phyloP scores from a whole-genome alignment of 805 yeast genomes.

The Kodamaea neixiangensis region DNA sequence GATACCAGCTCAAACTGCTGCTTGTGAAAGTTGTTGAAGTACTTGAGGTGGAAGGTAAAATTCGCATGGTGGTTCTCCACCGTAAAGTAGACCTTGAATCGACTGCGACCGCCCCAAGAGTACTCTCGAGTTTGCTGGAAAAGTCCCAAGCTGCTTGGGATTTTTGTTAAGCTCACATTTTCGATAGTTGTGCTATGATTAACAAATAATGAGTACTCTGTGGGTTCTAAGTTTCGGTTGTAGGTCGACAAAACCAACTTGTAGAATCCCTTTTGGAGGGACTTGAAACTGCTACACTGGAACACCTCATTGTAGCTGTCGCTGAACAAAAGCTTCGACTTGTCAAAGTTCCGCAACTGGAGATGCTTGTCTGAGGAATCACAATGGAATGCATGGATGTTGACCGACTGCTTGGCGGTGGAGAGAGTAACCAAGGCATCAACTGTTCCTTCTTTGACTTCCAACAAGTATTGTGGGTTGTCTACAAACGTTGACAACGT shows the following conservation, averaged over 20 bases:
- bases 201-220: conserved; percentile 32
- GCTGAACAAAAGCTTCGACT: conserved; percentile 25
- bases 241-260: conserved; percentile 50
- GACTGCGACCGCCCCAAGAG: conserved; percentile 43
- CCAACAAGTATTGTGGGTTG: conserved; percentile 56
- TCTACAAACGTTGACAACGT: conserved; percentile 42
- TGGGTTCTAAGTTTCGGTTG: conserved; percentile 26
- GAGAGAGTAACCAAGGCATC: conserved; percentile 23
- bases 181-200: conserved; percentile 22
- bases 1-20: conserved; percentile 12
- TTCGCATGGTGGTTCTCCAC: conserved; percentile 21
- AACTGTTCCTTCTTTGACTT: conserved; percentile 17
- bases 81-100: conserved; percentile 35
- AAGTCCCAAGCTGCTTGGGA: conserved; percentile 35
- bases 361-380: conserved; percentile 24
- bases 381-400: conserved; percentile 47
- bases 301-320: conserved; percentile 40
- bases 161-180: conserved; percentile 11
- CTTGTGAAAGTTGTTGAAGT: conserved; percentile 15
- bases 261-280: conserved; percentile 36
- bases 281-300: conserved; percentile 21
- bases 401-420: conserved; percentile 23
- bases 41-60: conserved; percentile 28
- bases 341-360: conserved; percentile 23
- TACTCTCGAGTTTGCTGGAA: conserved; percentile 27